These are phyloP conservation scores for Mycena vitilis DNA, from an alignment of 768 basidiomycete species.

Conservation along the genomic window DNA sequence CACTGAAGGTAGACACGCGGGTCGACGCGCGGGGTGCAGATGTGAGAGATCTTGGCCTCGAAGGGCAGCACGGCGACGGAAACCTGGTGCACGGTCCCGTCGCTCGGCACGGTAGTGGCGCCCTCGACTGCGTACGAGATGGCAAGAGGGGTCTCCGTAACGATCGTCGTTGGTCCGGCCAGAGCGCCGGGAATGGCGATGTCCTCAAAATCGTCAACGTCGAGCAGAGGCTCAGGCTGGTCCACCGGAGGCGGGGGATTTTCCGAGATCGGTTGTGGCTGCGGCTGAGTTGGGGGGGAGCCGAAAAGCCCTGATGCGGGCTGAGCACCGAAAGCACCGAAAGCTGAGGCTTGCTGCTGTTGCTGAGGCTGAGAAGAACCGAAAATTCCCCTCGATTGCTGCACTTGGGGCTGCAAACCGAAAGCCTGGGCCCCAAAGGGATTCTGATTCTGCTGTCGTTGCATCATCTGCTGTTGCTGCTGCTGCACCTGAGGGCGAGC, in stretches of 20 bases:
- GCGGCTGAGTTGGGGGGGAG: not conserved
- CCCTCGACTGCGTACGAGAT: conserved; percentile 64
- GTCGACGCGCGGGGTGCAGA: conserved; percentile 62
- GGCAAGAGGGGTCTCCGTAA: conserved; percentile 64
- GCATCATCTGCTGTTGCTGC: not conserved
- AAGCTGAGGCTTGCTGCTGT: not conserved
- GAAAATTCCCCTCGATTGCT: not conserved
- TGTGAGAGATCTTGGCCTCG: conserved; percentile 57
- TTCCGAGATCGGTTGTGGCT: not conserved
- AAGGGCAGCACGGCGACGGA: conserved; percentile 62
- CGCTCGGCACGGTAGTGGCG: conserved; percentile 62
- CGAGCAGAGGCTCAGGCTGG: not conserved
- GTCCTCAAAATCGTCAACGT: conserved; percentile 47
- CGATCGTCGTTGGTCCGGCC: conserved; percentile 54
- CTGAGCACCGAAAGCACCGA: not conserved
- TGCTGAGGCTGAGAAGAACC: conserved; percentile 6
- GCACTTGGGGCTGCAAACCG: not conserved
- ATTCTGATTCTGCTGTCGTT: too few relatives aligned
- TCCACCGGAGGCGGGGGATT: too few relatives aligned
- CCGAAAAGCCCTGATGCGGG: conserved; percentile 12
- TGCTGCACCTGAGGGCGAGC: not conserved
- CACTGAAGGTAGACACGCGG: conserved; percentile 65
- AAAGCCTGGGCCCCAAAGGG: not conserved
- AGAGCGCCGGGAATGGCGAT: conserved; percentile 39
- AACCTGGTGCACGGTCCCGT: conserved; percentile 66